These are phyloP conservation scores for Neurospora sp. DNA, from an alignment of 2,329 filamentous ascomycete genomes.

Conservation along the genomic window DNA sequence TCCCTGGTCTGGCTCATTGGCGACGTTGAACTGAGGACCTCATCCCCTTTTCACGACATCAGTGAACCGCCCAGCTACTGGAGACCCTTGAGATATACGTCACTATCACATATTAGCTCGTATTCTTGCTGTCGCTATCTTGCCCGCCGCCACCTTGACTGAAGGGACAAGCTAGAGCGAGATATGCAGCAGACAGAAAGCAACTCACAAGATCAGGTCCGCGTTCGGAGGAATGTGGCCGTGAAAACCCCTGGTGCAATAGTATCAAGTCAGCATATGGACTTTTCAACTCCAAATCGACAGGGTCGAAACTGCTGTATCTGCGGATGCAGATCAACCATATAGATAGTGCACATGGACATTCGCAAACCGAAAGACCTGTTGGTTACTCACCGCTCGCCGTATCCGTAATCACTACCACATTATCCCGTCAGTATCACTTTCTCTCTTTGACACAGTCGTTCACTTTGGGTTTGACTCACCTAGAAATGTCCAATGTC, in stretches of 20 bases:
- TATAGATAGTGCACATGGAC: neutral
- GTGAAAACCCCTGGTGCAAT: constrained; percentile 57
- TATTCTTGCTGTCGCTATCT: neutral
- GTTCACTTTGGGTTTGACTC: constrained; percentile 22
- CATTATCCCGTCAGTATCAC: constrained; percentile 9
- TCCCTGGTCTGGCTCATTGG: neutral
- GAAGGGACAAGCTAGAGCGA: neutral
- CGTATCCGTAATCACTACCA: constrained; percentile 55
- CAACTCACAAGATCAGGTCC: constrained; percentile 76
- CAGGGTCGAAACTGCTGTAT: neutral
- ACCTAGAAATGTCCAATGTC: constrained; percentile 72
- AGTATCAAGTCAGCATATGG: constrained; percentile 4
- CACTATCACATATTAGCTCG: constrained; percentile 19
- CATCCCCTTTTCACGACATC: neutral
- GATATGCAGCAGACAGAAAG: too few species aligned
- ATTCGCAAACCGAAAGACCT: neutral
- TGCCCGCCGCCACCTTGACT: neutral
- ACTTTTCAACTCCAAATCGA: neutral
- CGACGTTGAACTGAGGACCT: neutral
- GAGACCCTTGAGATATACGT: constrained; percentile 26
- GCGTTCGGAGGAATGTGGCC: constrained; percentile 66
- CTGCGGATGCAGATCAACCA: neutral
- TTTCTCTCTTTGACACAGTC: neutral
- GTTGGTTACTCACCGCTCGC: constrained; percentile 39
- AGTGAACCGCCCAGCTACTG: constrained; percentile 9